These are phyloP conservation scores for Zasmidium citrigriseum DNA, from an alignment of 2,329 filamentous ascomycete genomes.

Conservation along the genomic window DNA sequence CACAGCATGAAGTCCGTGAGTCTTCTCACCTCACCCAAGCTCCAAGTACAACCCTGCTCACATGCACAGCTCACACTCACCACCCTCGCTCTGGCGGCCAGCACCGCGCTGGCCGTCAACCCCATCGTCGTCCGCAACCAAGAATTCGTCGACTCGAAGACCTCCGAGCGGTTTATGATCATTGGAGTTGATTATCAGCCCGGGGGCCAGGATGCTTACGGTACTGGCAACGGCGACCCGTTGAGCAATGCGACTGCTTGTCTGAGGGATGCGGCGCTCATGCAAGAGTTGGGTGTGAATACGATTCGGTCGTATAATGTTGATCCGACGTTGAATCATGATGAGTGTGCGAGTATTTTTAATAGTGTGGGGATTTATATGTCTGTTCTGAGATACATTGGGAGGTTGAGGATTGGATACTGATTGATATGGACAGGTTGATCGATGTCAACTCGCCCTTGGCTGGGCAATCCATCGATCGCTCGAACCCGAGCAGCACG, in stretches of 20 bases:
- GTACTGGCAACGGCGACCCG: constrained; percentile 54
- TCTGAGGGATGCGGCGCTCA: constrained; percentile 63
- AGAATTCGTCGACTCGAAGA: constrained; percentile 62
- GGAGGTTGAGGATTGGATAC: not conserved
- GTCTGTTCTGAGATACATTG: constrained; percentile 14
- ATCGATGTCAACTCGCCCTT: constrained; percentile 66
- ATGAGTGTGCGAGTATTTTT: constrained; percentile 65
- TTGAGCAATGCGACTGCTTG: constrained; percentile 60
- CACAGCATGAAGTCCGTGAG: constrained; percentile 6
- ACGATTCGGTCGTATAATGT: constrained; percentile 68
- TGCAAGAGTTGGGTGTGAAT: constrained; percentile 65
- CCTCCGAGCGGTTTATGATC: constrained; percentile 61
- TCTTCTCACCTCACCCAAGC: not conserved
- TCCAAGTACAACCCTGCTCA: not conserved
- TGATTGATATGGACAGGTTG: constrained; percentile 36
- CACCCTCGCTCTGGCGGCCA: constrained; percentile 17
- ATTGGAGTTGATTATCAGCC: constrained; percentile 62
- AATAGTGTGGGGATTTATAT: constrained; percentile 67
- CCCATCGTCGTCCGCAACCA: constrained; percentile 59
- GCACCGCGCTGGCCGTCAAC: constrained; percentile 54
- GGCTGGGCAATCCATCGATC: constrained; percentile 57
- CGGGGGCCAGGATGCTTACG: constrained; percentile 61
- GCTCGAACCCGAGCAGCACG: constrained; percentile 54
- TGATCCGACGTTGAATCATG: constrained; percentile 60
- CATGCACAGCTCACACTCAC: constrained; percentile 3